Evolutionary conservation across 805 yeast species (phyloP), one percentile per base, ranked within the genome.

Genomic region (Wickerhamiella hasegawae): DNA sequence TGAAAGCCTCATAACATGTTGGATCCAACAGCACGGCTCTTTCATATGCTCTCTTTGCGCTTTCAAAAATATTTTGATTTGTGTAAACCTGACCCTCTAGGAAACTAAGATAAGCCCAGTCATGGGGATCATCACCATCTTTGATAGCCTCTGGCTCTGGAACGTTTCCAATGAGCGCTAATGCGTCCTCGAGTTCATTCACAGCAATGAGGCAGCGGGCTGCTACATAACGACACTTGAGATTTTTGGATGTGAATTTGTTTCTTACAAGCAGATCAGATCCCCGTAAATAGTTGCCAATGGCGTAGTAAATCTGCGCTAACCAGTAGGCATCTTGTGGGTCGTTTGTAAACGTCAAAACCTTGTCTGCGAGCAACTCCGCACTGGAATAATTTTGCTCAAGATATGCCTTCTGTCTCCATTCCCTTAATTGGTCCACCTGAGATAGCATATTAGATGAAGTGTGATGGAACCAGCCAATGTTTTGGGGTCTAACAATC

Each of bases 241-340:
- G 69, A 5, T 65, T 62, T 20, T 62, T 66, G 37, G 63, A 56
- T 41, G 72, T 69, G 44, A 66, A 71, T 36, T 66, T 71, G 23
- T 66, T 62, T 11, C 71, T 66, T 14, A 71, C 57, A 16, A 87
- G 62, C 28, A 85, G 55, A 42, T 74, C 75, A 35, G 83, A 69
- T 2, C 93, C 95, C 23, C 95, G 63, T 28, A 76, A 66, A 54
- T 72, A 84, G 49, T 79, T 71, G 9, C 87, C 87, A 37, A 71
- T 72, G 37, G 73, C 63, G 54, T 73, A 82, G 53, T 78, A 74
- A 4, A 80, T 93, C 58, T 87, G 95, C 0, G 94, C 95, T 21
- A 87, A 63, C 95, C 96, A 85, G 55, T 83, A 87, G 9, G 95
- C 95, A 53, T 87, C 97, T 49, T 77, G 81, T 11, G 94, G 79